Evolutionary conservation across 495 filamentous ascomycete genomes (phyloP).

Genomic region (Pyrenula massariospora): DNA sequence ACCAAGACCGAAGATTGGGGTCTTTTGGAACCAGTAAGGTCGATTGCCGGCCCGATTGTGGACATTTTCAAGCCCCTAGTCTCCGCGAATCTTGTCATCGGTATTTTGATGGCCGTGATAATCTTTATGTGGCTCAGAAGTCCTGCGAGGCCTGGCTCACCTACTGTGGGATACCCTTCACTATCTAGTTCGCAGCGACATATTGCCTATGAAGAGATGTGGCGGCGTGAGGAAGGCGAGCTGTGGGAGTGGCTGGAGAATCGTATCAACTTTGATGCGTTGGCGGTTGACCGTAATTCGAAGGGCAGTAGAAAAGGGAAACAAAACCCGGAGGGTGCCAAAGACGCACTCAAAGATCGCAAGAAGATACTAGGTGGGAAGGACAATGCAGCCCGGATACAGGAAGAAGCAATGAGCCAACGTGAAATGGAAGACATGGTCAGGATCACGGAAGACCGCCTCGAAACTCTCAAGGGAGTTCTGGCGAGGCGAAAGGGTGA

Average conservation of each 20-base stretch:
- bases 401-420: constrained; percentile 64
- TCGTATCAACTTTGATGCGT: constrained; percentile 61
- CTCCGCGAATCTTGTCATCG: constrained; percentile 49
- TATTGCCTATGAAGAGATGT: constrained; percentile 87
- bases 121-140: constrained; percentile 45
- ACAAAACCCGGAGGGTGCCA: not conserved
- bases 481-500: constrained; percentile 27
- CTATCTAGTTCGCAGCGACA: constrained; percentile 47
- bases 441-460: constrained; percentile 67
- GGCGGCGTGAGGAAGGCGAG: constrained; percentile 79
- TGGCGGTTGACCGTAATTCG: constrained; percentile 27
- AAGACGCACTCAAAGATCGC: constrained; percentile 3
- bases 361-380: constrained; percentile 19
- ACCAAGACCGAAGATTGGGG: constrained; percentile 54
- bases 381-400: constrained; percentile 32
- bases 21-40: constrained; percentile 62
- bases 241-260: constrained; percentile 97
- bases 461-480: constrained; percentile 62
- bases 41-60: constrained; percentile 55
- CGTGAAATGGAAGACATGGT: constrained; percentile 79
- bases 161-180: constrained; percentile 24
- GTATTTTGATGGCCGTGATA: constrained; percentile 39
- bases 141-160: constrained; percentile 32
- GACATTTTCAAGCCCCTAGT: constrained; percentile 61
- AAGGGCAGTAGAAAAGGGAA: constrained; percentile 2